A percentile compares a stretch with the other conserved stretches of the same genome.
Evolutionary conservation across 1,284 basidiomycete genomes (phyloP).

Genomic region (Neonothopanus nambi): DNA sequence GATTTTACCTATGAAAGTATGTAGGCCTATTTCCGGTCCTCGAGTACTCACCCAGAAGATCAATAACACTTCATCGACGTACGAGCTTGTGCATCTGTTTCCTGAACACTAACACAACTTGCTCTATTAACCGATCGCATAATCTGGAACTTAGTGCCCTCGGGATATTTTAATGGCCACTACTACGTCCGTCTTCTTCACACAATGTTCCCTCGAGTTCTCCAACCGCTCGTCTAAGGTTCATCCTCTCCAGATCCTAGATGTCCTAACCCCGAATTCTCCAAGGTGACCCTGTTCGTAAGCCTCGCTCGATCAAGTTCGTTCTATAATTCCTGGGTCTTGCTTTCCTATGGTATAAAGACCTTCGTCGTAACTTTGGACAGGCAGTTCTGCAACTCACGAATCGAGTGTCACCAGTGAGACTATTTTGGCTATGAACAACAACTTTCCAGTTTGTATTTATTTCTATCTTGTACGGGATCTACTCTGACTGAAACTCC

Average conservation of each 20-base stretch:
- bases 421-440: slow-evolving; percentile 27
- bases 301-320: slow-evolving; percentile 10
- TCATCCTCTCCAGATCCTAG: slow-evolving; percentile 8
- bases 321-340: slow-evolving; percentile 1
- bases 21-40: slow-evolving; percentile 12
- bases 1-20: slow-evolving; percentile 2
- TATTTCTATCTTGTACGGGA: slow-evolving; percentile 11
- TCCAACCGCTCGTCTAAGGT: slow-evolving; percentile 5
- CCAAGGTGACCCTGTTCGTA: neutral
- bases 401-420: neutral
- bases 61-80: slow-evolving; percentile 4
- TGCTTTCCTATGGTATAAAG: slow-evolving; percentile 12
- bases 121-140: slow-evolving; percentile 14
- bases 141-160: slow-evolving; percentile 4
- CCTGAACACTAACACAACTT: slow-evolving; percentile 11
- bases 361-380: neutral
- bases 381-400: slow-evolving; percentile 2
- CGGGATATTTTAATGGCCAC: slow-evolving; percentile 10
- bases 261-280: slow-evolving; percentile 8
- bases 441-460: slow-evolving; percentile 52
- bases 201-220: slow-evolving; percentile 4
- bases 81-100: slow-evolving; percentile 10
- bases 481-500: slow-evolving; percentile 12
- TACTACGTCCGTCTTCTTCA: slow-evolving; percentile 14
- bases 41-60: slow-evolving; percentile 5